Evolutionary conservation across 2,329 filamentous ascomycete genomes (phyloP).

Genomic region (Dactylellina haptotyla): DNA sequence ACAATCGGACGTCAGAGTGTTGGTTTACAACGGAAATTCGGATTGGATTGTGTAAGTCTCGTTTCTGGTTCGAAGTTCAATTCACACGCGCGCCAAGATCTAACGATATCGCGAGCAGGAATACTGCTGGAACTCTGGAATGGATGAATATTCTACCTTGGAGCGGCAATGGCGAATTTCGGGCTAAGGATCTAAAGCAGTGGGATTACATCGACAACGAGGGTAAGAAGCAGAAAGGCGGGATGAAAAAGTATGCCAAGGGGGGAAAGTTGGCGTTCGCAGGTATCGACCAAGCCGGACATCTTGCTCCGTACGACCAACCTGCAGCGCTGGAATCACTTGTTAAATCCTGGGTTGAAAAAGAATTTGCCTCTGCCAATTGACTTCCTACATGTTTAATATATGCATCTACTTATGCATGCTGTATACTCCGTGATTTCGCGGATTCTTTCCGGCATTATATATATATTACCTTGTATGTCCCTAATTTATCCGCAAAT

Average conservation of each 20-base stretch:
- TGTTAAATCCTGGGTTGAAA: constrained; percentile 27
- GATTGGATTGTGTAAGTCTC: constrained; percentile 38
- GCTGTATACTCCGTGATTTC: no score
- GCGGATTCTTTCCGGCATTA: no score
- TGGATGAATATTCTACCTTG: constrained; percentile 45
- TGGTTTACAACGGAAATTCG: constrained; percentile 40
- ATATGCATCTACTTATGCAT: not conserved
- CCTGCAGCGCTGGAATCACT: constrained; percentile 27
- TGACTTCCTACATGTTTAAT: not conserved
- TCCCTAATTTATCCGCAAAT: no score
- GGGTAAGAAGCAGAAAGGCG: constrained; percentile 21
- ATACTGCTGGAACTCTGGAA: constrained; percentile 17
- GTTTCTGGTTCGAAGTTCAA: not conserved
- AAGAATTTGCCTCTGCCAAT: not conserved
- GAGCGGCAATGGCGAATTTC: constrained; percentile 43
- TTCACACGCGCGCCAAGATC: no score
- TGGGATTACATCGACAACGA: constrained; percentile 33
- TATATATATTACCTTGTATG: no score
- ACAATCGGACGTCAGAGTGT: constrained; percentile 20
- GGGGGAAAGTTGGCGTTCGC: constrained; percentile 27
- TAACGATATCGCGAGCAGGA: not conserved
- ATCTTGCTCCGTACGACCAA: constrained; percentile 39
- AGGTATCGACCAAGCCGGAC: constrained; percentile 36
- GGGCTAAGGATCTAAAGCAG: constrained; percentile 21
- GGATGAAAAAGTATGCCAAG: constrained; percentile 24